Base-by-base conservation (phyloP, 164 flowering plant genomes). In the Echeveria elegans region DNA sequence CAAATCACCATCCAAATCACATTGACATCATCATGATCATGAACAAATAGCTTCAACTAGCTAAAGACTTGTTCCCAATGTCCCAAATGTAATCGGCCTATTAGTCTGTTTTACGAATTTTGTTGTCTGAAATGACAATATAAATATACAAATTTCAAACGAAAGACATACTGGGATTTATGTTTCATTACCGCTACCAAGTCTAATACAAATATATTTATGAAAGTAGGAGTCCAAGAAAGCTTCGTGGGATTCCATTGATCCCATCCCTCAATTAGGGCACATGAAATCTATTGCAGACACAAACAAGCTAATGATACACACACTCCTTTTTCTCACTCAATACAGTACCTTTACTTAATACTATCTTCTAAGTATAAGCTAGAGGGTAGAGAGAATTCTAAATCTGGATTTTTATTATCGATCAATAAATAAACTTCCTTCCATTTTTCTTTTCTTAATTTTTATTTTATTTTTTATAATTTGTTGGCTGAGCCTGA, bases 321-420 rank as follows among this genome's bases (percentile, higher is more conserved):
- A 50, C 56, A 50, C 24, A 50, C 28, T 50, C 56, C 47, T 43
- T n/a, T 50, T 45, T n/a, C n/a, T n/a, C n/a, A n/a, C 23, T 50
- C 24, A 50, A n/a, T 7, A 50, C 28, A 50, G 5, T 50, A 50
- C 56, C 18, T n/a, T n/a, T n/a, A n/a, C n/a, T n/a, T n/a, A n/a
- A 11, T 28, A 56, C 32, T 6, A 28, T 28, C 31, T n/a, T 56
- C 30, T 56, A 26, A 3, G n/a, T n/a, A n/a, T 15, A 53, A 50
- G 24, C 15, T 56, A 29, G 19, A 52, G 58, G 23, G 58, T 29
- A n/a, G n/a, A n/a, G n/a, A n/a, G n/a, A n/a, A n/a, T 52, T 52
- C 26, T 48, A 48, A 48, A 4, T 45, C 48, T 45, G n/a, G 48
- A 45, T 48, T 19, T 23, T 23, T 12, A 52, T 12, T n/a, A 19